A percentile compares a stretch with the other conserved stretches of the same genome.
phyloP scores from a whole-genome alignment of 768 basidiomycete species.

The Boletus vermiculosoides region DNA sequence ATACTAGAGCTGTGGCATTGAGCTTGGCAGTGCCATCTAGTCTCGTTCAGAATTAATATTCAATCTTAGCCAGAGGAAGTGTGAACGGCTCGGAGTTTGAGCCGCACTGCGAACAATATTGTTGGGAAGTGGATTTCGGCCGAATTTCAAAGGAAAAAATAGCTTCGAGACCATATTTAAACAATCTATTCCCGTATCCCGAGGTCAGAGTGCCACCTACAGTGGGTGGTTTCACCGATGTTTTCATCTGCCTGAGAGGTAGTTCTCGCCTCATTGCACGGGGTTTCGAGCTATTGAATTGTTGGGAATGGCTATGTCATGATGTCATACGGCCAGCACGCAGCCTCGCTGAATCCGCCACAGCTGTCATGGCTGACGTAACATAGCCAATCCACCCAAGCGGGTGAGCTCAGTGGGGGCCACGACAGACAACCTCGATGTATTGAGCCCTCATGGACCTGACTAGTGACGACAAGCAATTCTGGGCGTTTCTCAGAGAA shows the following conservation, averaged over 20 bases:
- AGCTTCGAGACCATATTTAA: neutral
- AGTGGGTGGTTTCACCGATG: neutral
- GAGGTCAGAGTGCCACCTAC: neutral
- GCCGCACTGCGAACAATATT: neutral
- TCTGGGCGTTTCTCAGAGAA: conserved; percentile 48
- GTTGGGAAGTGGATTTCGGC: neutral
- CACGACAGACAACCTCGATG: conserved; percentile 5
- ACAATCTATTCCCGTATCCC: neutral
- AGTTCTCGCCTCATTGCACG: neutral
- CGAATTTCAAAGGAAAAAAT: neutral
- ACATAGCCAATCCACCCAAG: conserved; percentile 1
- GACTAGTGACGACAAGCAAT: conserved; percentile 26
- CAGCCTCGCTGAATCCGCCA: neutral
- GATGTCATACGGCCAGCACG: neutral
- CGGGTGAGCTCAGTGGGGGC: neutral
- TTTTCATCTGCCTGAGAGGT: neutral
- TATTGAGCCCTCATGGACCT: conserved; percentile 21
- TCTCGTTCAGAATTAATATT: neutral
- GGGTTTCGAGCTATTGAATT: neutral
- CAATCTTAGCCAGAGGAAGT: neutral
- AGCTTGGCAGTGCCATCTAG: neutral
- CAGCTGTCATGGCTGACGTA: conserved; percentile 22
- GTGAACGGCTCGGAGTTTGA: neutral
- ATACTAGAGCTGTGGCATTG: neutral
- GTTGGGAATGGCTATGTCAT: too few species aligned